Evolutionary conservation across 805 yeast genomes (phyloP), one percentile per base, ranked within the genome.

Genomic region (Sugiyamaella lignohabitans): DNA sequence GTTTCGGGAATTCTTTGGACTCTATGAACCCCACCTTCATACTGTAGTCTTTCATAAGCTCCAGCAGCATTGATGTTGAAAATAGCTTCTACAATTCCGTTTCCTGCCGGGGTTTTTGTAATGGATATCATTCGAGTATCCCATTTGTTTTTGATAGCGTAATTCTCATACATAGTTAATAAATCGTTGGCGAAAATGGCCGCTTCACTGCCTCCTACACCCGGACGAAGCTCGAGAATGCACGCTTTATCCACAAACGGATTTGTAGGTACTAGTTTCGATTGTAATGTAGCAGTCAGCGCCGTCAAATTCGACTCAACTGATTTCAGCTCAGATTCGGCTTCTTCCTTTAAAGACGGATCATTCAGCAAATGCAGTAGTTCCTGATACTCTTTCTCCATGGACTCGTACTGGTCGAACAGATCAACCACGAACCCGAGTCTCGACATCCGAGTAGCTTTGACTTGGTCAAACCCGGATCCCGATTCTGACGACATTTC

Each of bases 201-300:
- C 0, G 98, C 96, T 60, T 93, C 98, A 4, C 81, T 77, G 2
- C 98, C 98, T 14, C 98, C 98, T 1, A 91, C 87, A 5, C 98
- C 98, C 0, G 98, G 97, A 48, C 97, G 73, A 11, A 93, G 66
- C 62, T 93, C 98, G 17, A 93, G 53, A 2, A 93, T 69, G 40
- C 95, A 82, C 0, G 93, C 79, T 51, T 77, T 79, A 40, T 85
- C 93, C 2, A 82, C 75, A 62, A 84, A 85, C 39, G 79, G 81
- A 53, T 84, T 82, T 2, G 85, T 78, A 1, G 97, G 96, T 19
- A 91, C 65, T 3, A 93, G 68, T 18, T 52, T 48, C 37, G 74
- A 71, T 4, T 72, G 59, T 49, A 82, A 78, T 27, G 66, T 64
- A 1, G 64, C 60, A 0, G 79, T 68, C 1, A 75, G 59, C 6